phyloP scores from a whole-genome alignment of 441 rosid species.

The Croton setiger region DNA sequence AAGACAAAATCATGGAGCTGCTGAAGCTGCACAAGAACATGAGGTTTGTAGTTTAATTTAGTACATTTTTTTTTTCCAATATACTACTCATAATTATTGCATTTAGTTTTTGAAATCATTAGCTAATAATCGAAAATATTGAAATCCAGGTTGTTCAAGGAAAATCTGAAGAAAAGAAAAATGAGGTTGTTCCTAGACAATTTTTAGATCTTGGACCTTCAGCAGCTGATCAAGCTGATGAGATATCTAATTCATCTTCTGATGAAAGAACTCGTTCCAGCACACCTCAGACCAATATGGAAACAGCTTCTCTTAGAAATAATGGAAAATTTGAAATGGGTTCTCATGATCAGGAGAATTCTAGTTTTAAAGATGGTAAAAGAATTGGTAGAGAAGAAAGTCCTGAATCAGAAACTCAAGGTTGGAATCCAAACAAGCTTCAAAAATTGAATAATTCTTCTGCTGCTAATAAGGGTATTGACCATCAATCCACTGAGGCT shows the following conservation, averaged over 20 bases:
- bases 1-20: constrained; percentile 23
- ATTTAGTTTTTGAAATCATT: neutral
- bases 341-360: constrained; percentile 33
- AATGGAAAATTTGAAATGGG: constrained; percentile 27
- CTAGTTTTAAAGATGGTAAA: constrained; percentile 37
- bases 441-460: constrained; percentile 29
- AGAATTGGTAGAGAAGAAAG: constrained; percentile 47
- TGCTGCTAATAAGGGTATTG: constrained; percentile 27
- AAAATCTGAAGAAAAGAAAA: constrained; percentile 37
- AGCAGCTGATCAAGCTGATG: constrained; percentile 40
- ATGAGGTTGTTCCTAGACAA: constrained; percentile 56
- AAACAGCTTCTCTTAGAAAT: constrained; percentile 25
- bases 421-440: constrained; percentile 57
- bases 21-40: constrained; percentile 25
- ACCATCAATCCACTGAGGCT: constrained; percentile 71
- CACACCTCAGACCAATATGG: constrained; percentile 31
- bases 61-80: no score
- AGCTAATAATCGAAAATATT: neutral
- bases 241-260: constrained; percentile 45
- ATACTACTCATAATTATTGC: no score
- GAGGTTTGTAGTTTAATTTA: constrained; percentile 25
- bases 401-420: constrained; percentile 53
- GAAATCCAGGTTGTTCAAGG: constrained; percentile 27
- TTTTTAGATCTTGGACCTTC: constrained; percentile 60
- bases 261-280: constrained; percentile 53